These are phyloP conservation scores for Barbarea vulgaris DNA, from an alignment of 345 rosid genomes.

Conservation along the genomic window DNA sequence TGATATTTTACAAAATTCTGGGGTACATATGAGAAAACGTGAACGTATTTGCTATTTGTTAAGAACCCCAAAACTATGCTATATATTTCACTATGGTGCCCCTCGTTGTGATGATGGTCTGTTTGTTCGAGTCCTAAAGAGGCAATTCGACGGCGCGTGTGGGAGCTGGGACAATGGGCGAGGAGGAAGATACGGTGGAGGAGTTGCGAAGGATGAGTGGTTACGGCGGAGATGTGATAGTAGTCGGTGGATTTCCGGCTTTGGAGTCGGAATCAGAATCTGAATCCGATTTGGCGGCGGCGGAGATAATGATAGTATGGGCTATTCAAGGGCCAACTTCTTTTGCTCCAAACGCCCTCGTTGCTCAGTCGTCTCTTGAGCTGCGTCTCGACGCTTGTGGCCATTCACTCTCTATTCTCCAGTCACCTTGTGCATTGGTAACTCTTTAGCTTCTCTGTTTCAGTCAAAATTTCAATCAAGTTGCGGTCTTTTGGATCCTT, in stretches of 20 bases:
- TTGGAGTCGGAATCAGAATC: conserved; percentile 37
- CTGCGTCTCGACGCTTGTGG: conserved; percentile 89
- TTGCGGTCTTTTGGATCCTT: not conserved
- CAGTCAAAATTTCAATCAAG: not conserved
- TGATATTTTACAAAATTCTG: not conserved
- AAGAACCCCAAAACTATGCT: conserved; percentile 18
- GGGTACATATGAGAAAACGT: not conserved
- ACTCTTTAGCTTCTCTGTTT: conserved; percentile 7
- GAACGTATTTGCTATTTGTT: not conserved
- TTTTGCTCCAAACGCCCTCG: conserved; percentile 72
- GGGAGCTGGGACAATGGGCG: conserved; percentile 14
- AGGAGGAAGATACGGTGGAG: conserved; percentile 41
- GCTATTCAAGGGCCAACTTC: conserved; percentile 85
- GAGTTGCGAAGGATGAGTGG: conserved; percentile 48
- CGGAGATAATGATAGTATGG: conserved; percentile 88
- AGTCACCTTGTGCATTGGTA: conserved; percentile 95
- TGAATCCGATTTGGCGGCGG: conserved; percentile 65
- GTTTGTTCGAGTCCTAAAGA: not conserved
- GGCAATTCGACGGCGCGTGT: conserved; percentile 21
- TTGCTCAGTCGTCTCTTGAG: conserved; percentile 76
- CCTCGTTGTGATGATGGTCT: not conserved
- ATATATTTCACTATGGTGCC: not conserved
- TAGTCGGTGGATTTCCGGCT: conserved; percentile 39
- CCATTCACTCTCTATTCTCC: conserved; percentile 71
- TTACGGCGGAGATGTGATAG: conserved; percentile 62